These are phyloP conservation scores for Fomitopsis betulina DNA, from an alignment of 1,284 basidiomycete genomes.

Conservation along the genomic window DNA sequence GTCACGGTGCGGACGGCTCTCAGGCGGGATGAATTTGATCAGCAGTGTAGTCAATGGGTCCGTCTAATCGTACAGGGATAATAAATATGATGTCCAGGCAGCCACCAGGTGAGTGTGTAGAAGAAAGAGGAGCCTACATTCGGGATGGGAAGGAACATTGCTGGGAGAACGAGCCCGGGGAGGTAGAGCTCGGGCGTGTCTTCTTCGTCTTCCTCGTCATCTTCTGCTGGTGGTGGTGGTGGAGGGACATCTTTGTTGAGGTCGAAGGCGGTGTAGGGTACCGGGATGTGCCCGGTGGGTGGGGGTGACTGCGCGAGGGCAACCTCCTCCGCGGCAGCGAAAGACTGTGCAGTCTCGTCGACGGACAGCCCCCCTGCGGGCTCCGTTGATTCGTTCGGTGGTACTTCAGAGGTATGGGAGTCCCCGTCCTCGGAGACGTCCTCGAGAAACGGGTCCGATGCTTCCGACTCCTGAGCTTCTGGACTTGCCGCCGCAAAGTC, in stretches of 20 bases:
- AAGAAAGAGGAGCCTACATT: constrained; percentile 58
- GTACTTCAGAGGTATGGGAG: constrained; percentile 20
- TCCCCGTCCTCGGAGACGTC: constrained; percentile 34
- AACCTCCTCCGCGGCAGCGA: constrained; percentile 22
- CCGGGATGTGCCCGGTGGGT: constrained; percentile 11
- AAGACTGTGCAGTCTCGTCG: constrained; percentile 8
- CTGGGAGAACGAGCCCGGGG: constrained; percentile 54
- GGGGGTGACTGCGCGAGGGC: constrained; percentile 6
- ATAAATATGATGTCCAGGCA: constrained; percentile 36
- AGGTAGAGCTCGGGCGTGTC: constrained; percentile 53
- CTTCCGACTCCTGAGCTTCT: constrained; percentile 28
- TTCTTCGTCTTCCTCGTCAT: constrained; percentile 36
- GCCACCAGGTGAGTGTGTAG: constrained; percentile 52
- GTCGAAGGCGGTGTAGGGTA: constrained; percentile 19
- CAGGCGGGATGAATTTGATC: constrained; percentile 76
- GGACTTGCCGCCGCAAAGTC: neutral
- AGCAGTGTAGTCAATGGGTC: constrained; percentile 75
- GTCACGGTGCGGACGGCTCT: constrained; percentile 68
- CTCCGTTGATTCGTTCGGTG: constrained; percentile 21
- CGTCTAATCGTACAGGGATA: constrained; percentile 49
- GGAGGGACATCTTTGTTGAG: constrained; percentile 34
- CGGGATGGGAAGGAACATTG: constrained; percentile 79
- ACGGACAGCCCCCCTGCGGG: constrained; percentile 4
- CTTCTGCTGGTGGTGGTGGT: constrained; percentile 27
- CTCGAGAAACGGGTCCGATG: constrained; percentile 54